Evolutionary conservation across 345 rosid genomes (phyloP), one percentile per base, ranked within the genome.

Genomic region (Passiflora organensis): DNA sequence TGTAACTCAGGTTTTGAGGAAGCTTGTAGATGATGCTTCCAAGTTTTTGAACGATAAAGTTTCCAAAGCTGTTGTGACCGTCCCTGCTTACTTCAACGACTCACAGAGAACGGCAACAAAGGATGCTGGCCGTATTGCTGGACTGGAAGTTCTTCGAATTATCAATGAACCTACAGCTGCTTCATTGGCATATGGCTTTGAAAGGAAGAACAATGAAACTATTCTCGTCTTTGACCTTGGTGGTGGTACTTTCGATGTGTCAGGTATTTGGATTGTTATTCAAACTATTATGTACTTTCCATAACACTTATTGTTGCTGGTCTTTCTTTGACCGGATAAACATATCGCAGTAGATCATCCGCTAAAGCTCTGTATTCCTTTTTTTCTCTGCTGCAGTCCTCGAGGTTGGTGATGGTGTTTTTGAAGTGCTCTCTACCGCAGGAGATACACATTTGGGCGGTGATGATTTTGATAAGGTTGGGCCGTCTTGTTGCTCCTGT

Each of bases 381-480:
- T 34, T 8, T 12, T 32, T 58, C 43, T 25, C n/a, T 19, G n/a
- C 13, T 63, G 49, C 71, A 91, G 98, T 91, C 51, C 99, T 93
- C 47, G 99, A 93, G 79, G 99, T 93, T 50, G 99, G 99, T 81
- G 99, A 89, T 72, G 99, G 99, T 64, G 99, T 93, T 41, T 93
- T 93, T 72, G 99, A 93, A 70, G 99, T 93, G 68, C 89, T 93
- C 8, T 93, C 99, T 23, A 89, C 99, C 21, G 89, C 99, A 54
- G 99, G 99, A 5, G 99, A 93, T 67, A 93, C 99, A 1, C 96
- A 93, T 76, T 75, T 91, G 81, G 99, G 99, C n/a, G 99, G 99
- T 64, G 99, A 91, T 74, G 99, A 91, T 65, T 91, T 91, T 58
- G 96, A 93, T 50, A 93, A 89, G 95, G 96, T 86, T 45, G 17